Evolutionary conservation across 305 asterid species (phyloP).

Genomic region (Ruellia speciosa): DNA sequence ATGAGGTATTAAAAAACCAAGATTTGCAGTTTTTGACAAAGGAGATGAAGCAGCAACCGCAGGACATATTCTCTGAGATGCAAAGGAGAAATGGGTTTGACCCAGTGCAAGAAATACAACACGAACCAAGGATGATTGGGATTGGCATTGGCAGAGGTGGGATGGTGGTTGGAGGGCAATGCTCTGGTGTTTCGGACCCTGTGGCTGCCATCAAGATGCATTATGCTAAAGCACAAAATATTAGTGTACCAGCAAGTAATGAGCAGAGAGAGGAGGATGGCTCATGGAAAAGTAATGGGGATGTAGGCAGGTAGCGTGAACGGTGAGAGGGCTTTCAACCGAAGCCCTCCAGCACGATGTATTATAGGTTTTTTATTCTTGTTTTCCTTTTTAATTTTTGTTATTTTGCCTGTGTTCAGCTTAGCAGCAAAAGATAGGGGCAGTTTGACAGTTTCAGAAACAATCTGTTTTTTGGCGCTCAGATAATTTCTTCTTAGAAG

Average conservation of each 20-base stretch:
- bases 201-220: constrained; percentile 83
- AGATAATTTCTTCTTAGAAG: constrained; percentile 38
- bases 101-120: constrained; percentile 48
- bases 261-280: constrained; percentile 49
- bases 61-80: constrained; percentile 48
- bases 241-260: constrained; percentile 27
- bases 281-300: constrained; percentile 65
- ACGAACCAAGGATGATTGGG: constrained; percentile 41
- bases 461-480: constrained; percentile 28
- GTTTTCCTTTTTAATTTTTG: constrained; percentile 11
- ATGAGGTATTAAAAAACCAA: constrained; percentile 38
- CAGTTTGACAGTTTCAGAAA: constrained; percentile 30
- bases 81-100: constrained; percentile 68
- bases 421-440: constrained; percentile 34
- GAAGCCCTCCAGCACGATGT: constrained; percentile 28
- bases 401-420: background rate
- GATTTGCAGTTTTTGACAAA: constrained; percentile 13
- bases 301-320: constrained; percentile 47
- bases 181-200: constrained; percentile 66
- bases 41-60: constrained; percentile 44
- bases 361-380: constrained; percentile 41
- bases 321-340: constrained; percentile 1
- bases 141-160: constrained; percentile 56
- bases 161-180: constrained; percentile 50
- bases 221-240: constrained; percentile 57